Evolutionary conservation across 495 filamentous ascomycete species (phyloP).

Genomic region (Articulospora tetracladia): DNA sequence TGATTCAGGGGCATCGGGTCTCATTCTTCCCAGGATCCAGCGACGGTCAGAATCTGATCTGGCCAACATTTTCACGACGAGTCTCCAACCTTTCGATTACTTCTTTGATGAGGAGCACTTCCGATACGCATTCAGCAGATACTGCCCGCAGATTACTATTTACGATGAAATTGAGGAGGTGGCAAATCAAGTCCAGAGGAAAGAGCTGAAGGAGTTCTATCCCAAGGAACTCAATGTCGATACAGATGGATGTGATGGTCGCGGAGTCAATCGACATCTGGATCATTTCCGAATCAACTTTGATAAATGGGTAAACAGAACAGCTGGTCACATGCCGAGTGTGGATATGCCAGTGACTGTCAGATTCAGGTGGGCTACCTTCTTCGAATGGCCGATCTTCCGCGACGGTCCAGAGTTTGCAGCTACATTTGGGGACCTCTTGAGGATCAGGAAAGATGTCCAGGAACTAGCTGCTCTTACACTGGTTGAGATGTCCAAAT

Average conservation of each 20-base stretch:
- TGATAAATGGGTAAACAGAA: slow-evolving; percentile 12
- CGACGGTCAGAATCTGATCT: slow-evolving; percentile 13
- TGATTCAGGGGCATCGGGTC: slow-evolving; percentile 20
- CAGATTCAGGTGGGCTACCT: slow-evolving; percentile 36
- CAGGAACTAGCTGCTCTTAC: slow-evolving; percentile 10
- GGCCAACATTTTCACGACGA: slow-evolving; percentile 16
- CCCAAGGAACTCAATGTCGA: slow-evolving; percentile 36
- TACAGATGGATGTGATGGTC: slow-evolving; percentile 36
- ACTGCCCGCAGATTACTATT: slow-evolving; percentile 34
- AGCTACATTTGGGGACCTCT: slow-evolving; percentile 22
- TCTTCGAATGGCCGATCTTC: slow-evolving; percentile 25
- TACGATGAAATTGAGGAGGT: slow-evolving; percentile 33
- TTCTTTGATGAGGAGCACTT: slow-evolving; percentile 25
- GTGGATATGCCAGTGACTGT: slow-evolving; percentile 10
- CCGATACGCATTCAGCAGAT: slow-evolving; percentile 4
- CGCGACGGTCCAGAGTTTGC: slow-evolving; percentile 25
- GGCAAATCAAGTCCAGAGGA: slow-evolving; percentile 29
- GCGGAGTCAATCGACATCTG: slow-evolving; percentile 42
- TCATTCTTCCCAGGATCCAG: slow-evolving; percentile 23
- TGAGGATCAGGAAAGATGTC: slow-evolving; percentile 28
- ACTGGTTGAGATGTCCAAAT: slow-evolving; percentile 13
- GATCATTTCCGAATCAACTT: slow-evolving; percentile 33
- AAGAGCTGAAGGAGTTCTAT: slow-evolving; percentile 32
- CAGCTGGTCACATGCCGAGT: slow-evolving; percentile 2
- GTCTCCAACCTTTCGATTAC: slow-evolving; percentile 16